Evolutionary conservation across 139 green algal genomes (phyloP).

Genomic region (Choricystis sp.): DNA sequence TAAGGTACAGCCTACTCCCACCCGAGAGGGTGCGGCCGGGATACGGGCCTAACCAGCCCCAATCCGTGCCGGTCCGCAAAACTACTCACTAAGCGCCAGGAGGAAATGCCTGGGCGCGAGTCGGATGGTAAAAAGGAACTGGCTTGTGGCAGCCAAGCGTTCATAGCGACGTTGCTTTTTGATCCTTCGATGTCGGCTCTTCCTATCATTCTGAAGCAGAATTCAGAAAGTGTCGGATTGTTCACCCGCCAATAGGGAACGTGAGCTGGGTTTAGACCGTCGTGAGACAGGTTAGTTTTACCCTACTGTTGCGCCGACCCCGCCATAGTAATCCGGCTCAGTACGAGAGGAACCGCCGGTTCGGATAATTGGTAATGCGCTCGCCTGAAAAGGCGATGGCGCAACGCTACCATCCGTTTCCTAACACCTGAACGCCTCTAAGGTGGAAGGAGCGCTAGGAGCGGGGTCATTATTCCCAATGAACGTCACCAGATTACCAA

Average conservation of each 20-base stretch:
- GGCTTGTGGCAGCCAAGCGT: conserved; percentile 54
- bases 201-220: conserved; percentile 51
- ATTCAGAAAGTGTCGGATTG: conserved; percentile 59
- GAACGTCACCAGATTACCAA: conserved; percentile 53
- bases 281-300: conserved; percentile 37
- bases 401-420: conserved; percentile 70
- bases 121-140: conserved; percentile 74
- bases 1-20: too few relatives aligned
- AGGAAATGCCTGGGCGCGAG: conserved; percentile 74
- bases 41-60: too few relatives aligned
- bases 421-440: conserved; percentile 77
- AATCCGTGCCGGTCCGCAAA: too few relatives aligned
- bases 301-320: conserved; percentile 62
- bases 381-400: conserved; percentile 60
- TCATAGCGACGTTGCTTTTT: conserved; percentile 53
- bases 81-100: conserved; percentile 46
- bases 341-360: conserved; percentile 82
- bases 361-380: conserved; percentile 65
- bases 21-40: too few relatives aligned
- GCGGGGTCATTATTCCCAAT: conserved; percentile 40
- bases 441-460: conserved; percentile 55
- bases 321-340: conserved; percentile 77
- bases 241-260: conserved; percentile 63
- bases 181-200: conserved; percentile 47
- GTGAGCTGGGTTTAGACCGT: conserved; percentile 63